phyloP scores from a whole-genome alignment of 2,329 filamentous ascomycete genomes.

The Hypoxylon sp. region DNA sequence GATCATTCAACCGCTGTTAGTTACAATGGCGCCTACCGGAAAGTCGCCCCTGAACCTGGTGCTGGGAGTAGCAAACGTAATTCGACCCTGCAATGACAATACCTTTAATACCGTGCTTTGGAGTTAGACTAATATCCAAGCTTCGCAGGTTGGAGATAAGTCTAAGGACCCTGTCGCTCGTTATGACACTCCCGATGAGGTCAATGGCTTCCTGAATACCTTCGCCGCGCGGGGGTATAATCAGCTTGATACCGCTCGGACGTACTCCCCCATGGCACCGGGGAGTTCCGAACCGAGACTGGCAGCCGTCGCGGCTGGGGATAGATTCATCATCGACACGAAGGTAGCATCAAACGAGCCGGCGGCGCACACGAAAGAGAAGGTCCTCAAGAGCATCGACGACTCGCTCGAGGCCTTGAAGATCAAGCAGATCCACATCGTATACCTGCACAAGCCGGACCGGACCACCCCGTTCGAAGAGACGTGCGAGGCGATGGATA shows the following conservation, averaged over 20 bases:
- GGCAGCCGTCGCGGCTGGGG: background rate
- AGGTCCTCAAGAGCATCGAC: conserved; percentile 45
- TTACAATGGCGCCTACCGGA: conserved; percentile 2
- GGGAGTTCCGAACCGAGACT: conserved; percentile 46
- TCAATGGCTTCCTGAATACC: conserved; percentile 30
- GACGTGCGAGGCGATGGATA: conserved; percentile 57
- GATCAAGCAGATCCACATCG: conserved; percentile 31
- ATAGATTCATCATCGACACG: conserved; percentile 3
- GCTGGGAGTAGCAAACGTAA: background rate
- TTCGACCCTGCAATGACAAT: background rate
- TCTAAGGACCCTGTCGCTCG: conserved; percentile 22
- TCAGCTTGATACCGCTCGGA: conserved; percentile 58
- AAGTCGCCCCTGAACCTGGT: background rate
- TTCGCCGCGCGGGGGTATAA: conserved; percentile 32
- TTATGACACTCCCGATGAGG: conserved; percentile 36
- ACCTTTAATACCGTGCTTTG: background rate
- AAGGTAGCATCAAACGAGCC: background rate
- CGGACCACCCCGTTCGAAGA: conserved; percentile 58
- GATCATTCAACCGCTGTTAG: background rate
- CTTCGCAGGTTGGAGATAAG: conserved; percentile 30
- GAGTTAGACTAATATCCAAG: background rate
- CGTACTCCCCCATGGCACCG: conserved; percentile 52
- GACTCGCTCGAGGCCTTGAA: conserved; percentile 51
- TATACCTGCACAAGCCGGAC: conserved; percentile 58
- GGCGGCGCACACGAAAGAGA: background rate